Base-by-base conservation (phyloP, 139 green algal genomes). In the Klebsormidium nitens region DNA sequence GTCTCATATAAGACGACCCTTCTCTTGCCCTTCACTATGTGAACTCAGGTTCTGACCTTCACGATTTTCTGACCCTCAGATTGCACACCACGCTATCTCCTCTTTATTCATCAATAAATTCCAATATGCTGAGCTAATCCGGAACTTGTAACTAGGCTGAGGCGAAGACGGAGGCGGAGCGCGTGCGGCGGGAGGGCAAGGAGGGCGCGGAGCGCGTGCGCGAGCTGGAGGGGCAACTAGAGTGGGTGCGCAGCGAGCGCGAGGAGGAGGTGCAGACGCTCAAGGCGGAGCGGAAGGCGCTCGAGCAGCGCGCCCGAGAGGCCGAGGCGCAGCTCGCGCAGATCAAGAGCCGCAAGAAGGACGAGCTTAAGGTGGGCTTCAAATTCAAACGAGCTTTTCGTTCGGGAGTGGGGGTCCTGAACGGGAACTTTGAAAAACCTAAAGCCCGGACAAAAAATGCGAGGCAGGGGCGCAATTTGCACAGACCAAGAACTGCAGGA, bases 241-340 rank as follows among this genome's bases (percentile, higher is more conserved):
- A 87, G 36, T 84, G 78, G 82, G 71, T 68, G 56, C 57, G 69
- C 47, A 57, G 71, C 35, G 80, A 86, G 72, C 56, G 69, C 31
- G 66, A 77, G 28, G 80, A 87, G 59, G 62, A 71, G 36, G 57
- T 34, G 59, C 39, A 40, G 40, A 36, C 28, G 38, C 50, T 81
- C 28, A 11, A 55, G 6, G 42, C 66, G 42, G 70, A 76, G 70
- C 46, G 79, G 65, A 64, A 71, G 23, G 23, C 35, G 37, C 46
- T 81, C 28, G 17, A 62, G 37, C 40, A 81, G 47, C 67, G 68
- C 26, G 46, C 77, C 32, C 57, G 67, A 5, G 82, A 87, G 37
- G 72, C 71, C 44, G 80, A 87, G 37, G 42, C 44, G 23, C 77
- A 80, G 62, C 42, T 78, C 23, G 42, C 61, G 6, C 67, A 77